phyloP scores from a whole-genome alignment of 75 land plant species.

The Pinus albicaulis region DNA sequence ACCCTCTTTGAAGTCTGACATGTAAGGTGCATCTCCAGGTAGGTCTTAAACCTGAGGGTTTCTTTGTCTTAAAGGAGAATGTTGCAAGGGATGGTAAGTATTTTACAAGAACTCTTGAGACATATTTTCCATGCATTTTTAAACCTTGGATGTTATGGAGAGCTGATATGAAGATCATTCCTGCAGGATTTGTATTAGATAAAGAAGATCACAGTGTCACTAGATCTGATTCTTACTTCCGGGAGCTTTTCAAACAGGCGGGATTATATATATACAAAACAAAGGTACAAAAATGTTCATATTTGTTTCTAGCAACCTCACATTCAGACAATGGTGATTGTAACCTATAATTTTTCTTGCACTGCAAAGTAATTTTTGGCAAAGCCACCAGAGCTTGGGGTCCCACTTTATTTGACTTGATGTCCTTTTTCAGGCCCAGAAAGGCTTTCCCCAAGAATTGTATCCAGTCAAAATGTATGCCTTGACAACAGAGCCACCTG shows the following conservation, averaged over 20 bases:
- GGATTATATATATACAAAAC: slow-evolving; percentile 63
- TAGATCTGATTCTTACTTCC: slow-evolving; percentile 85
- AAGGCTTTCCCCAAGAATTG: slow-evolving; percentile 76
- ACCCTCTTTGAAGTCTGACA: not conserved
- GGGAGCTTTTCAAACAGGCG: slow-evolving; percentile 70
- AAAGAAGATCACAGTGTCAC: slow-evolving; percentile 87
- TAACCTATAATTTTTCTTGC: not conserved
- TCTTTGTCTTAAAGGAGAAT: slow-evolving; percentile 92
- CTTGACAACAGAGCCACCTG: slow-evolving; percentile 51
- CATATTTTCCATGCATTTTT: not conserved
- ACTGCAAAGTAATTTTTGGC: not conserved
- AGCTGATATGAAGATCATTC: not conserved
- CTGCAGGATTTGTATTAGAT: slow-evolving; percentile 92
- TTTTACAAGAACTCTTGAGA: not conserved
- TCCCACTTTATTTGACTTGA: not conserved
- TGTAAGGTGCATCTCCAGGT: slow-evolving; percentile 33
- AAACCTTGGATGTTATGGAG: not conserved
- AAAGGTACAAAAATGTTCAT: slow-evolving; percentile 36
- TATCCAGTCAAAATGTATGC: slow-evolving; percentile 95
- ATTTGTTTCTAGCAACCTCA: not conserved
- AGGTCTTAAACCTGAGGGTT: slow-evolving; percentile 89
- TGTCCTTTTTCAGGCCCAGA: slow-evolving; percentile 60
- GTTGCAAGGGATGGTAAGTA: slow-evolving; percentile 62
- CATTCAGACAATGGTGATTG: not conserved
- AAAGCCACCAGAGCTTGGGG: too few species aligned